These are phyloP conservation scores for Rhodamnia argentea DNA, from an alignment of 345 rosid genomes.

Conservation along the genomic window DNA sequence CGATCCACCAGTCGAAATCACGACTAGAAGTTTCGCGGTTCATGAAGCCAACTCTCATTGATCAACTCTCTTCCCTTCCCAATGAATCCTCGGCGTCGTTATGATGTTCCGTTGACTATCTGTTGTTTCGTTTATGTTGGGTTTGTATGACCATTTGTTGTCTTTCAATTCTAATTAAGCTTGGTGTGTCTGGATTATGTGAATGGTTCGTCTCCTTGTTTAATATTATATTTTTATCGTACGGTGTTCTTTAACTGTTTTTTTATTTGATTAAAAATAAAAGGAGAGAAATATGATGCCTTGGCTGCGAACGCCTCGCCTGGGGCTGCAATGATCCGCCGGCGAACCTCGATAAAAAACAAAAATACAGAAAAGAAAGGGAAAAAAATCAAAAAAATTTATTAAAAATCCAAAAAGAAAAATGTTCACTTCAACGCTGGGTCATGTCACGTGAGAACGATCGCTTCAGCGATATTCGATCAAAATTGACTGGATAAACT, in stretches of 20 bases:
- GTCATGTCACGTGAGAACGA: too few relatives aligned
- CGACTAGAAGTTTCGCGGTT: background rate
- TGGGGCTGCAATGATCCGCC: too few relatives aligned
- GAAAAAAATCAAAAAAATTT: too few relatives aligned
- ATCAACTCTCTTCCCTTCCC: background rate
- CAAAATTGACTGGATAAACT: too few relatives aligned
- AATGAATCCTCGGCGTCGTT: background rate
- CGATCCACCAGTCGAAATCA: background rate
- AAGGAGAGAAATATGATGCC: background rate
- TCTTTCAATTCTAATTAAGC: background rate
- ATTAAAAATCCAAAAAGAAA: too few relatives aligned
- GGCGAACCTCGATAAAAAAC: too few relatives aligned
- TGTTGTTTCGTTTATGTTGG: background rate
- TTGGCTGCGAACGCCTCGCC: background rate
- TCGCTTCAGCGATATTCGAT: too few relatives aligned
- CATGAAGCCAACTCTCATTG: background rate
- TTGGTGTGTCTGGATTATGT: background rate
- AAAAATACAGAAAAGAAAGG: too few relatives aligned
- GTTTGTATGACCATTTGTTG: background rate
- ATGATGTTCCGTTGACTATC: background rate
- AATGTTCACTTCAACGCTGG: too few relatives aligned
- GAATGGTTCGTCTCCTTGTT: background rate
- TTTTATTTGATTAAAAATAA: background rate
- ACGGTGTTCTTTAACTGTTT: background rate
- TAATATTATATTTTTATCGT: background rate